These are phyloP conservation scores for Aspergillus nidulans DNA, from an alignment of 495 filamentous ascomycete species.

Conservation along the genomic window DNA sequence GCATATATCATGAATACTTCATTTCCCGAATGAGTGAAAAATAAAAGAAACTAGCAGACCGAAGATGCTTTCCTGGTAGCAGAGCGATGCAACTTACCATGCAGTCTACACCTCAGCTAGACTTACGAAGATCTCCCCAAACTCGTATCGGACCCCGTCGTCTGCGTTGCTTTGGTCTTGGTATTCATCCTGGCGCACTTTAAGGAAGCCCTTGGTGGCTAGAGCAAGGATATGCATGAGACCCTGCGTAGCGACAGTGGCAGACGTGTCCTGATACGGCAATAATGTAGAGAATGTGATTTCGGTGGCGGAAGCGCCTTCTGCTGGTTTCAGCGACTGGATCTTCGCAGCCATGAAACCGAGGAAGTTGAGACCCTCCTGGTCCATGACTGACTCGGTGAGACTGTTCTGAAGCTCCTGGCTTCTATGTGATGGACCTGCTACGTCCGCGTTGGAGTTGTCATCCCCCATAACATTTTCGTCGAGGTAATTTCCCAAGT, in stretches of 20 bases:
- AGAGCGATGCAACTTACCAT: no score
- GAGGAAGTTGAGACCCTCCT: conserved; percentile 57
- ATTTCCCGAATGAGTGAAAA: not conserved
- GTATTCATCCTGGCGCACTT: conserved; percentile 24
- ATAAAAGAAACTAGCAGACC: no score
- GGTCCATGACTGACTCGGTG: conserved; percentile 46
- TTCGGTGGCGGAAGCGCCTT: not conserved
- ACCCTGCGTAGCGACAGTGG: conserved; percentile 63
- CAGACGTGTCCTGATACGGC: conserved; percentile 47
- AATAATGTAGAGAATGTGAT: conserved; percentile 56
- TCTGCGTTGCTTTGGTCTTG: conserved; percentile 20
- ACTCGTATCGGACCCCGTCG: conserved; percentile 23
- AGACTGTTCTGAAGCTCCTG: conserved; percentile 28
- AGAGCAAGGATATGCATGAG: conserved; percentile 70
- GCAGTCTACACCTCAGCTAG: conserved; percentile 14
- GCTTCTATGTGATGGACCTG: not conserved
- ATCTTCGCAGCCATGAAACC: conserved; percentile 45
- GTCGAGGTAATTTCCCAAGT: conserved; percentile 37
- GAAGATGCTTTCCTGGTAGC: no score
- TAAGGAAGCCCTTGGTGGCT: conserved; percentile 54
- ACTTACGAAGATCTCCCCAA: conserved; percentile 29
- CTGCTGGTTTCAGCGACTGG: not conserved
- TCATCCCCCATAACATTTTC: conserved; percentile 22
- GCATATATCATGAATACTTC: not conserved
- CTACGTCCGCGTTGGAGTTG: not conserved